Evolutionary conservation across 1,139 yeast species (phyloP).

Genomic region (Geotrichum carabidarum): DNA sequence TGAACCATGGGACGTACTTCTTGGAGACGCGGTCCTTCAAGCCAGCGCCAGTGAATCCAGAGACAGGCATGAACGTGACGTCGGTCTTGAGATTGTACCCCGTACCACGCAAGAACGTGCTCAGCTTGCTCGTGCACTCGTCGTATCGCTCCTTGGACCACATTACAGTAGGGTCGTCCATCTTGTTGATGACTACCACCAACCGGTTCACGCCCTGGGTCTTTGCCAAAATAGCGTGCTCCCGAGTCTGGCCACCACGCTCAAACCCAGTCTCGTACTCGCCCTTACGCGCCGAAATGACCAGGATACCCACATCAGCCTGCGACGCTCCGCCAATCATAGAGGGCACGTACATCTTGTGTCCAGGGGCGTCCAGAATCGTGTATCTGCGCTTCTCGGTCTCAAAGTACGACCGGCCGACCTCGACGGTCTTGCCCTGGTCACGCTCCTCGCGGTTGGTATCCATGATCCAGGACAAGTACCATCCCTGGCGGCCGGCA

Average conservation of each 20-base stretch:
- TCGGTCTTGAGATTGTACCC: conserved; percentile 83
- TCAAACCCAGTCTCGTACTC: conserved; percentile 99
- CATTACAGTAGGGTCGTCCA: conserved; percentile 95
- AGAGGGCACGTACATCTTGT: conserved; percentile 95
- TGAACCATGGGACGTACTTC: conserved; percentile 84
- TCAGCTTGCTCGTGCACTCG: conserved; percentile 84
- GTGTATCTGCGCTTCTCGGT: conserved; percentile 97
- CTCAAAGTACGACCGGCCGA: conserved; percentile 95
- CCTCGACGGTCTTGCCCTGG: conserved; percentile 98
- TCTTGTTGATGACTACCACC: conserved; percentile 91
- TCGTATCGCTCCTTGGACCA: conserved; percentile 97
- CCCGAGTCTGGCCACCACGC: conserved; percentile 98
- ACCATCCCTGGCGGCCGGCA: conserved; percentile 99
- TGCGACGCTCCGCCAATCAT: conserved; percentile 99
- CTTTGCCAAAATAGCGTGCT: conserved; percentile 95
- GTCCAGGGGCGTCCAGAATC: conserved; percentile 98
- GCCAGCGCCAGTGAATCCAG: conserved; percentile 97
- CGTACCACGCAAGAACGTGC: conserved; percentile 74
- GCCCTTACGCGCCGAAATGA: conserved; percentile 96
- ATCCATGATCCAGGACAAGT: conserved; percentile 98
- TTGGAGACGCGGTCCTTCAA: conserved; percentile 75
- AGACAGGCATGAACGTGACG: conserved; percentile 89
- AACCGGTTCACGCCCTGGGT: conserved; percentile 95
- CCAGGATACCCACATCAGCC: conserved; percentile 96
- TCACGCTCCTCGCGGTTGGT: conserved; percentile 97